Base-by-base conservation (phyloP, 2,329 filamentous ascomycete species). In the Aaosphaeria pasadenensis region DNA sequence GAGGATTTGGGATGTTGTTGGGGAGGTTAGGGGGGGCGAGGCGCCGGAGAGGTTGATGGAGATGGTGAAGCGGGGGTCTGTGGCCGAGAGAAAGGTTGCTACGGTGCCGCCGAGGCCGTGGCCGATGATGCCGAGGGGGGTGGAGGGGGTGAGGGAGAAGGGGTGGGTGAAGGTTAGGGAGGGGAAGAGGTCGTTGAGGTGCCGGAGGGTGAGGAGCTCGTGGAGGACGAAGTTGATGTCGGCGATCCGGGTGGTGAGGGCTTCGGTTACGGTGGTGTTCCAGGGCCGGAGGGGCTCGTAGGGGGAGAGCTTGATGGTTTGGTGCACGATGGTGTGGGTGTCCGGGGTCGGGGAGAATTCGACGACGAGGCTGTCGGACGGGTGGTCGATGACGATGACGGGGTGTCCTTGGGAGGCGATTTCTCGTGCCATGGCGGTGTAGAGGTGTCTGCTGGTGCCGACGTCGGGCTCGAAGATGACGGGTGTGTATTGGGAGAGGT, bases 331-430 rank as follows among this genome's bases (percentile, higher is more conserved):
- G 1, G 32, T 49, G 4, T 71, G 13, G 1, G 38, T n/a, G 7
- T 17, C 11, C 7, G 9, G 6, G 43, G 7, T 71, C 48, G 75
- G 59, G 0, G 73, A 70, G 17, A 76, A 78, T 46, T 78, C 71
- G 6, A 81, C 70, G 17, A 76, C 63, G 0, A 58, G 48, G 0
- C 72, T 66, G 42, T 80, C 77, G 42, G 75, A 73, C 0, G 77
- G 70, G 44, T 80, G 78, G 47, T 81, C 79, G 28, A 81, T 61
- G 0, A 76, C 63, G 9, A 78, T 61, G 2, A 81, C 74, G 0
- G 71, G 63, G 43, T 72, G 75, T 0, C 77, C 77, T 5, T 71
- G 64, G 11, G 73, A 75, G 0, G 77, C 74, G 3, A 81, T 63
- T 4, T 74, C 71, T 2, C 70, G 69, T 1, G 76, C 74, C 48